Evolutionary conservation across 345 rosid genomes (phyloP), one percentile per base, ranked within the genome.

Genomic region (Pelargonium nanum): DNA sequence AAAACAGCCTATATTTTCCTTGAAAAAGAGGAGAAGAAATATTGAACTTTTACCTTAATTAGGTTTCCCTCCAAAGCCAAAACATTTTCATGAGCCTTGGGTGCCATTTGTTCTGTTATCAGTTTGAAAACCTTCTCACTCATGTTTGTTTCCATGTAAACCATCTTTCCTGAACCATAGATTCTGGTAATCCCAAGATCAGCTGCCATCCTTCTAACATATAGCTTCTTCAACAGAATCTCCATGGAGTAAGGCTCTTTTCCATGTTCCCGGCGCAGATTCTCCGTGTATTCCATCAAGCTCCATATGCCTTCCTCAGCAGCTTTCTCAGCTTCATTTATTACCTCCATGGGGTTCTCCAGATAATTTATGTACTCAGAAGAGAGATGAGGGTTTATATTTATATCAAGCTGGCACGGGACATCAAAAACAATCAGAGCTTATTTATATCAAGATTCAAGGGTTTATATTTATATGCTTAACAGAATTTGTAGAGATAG

Each of bases 181-280:
- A 92, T 82, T 80, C 81, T 75, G 56, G 66, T 77, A 56, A 92
- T 83, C 77, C 96, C 98, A 68, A 92, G 81, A 76, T 92, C 98
- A 62, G 98, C 91, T 7, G 95, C 96, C 96, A 92, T 92, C 77
- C 98, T 85, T 76, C 89, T 85, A 67, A 81, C 88, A 60, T 89
- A 89, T 22, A 89, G 77, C 85, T 85, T 89, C 83, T 89, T 92
- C 78, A 92, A 78, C 21, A 89, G 77, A 59, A 84, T 77, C 69
- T 84, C 98, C 98, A 87, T 89, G 61, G 96, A 77, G 64, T 76
- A 80, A 52, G 98, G 96, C 73, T 92, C 96, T 77, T 89, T 92
- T 64, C 96, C 95, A 71, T 82, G 78, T 63, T 89, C 91, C 28
- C 89, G 76, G 22, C 95, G 91, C 59, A 92, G 80, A 72, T 78